Base-by-base conservation (phyloP, 1,284 basidiomycete species). In the Leccinum huronense region DNA sequence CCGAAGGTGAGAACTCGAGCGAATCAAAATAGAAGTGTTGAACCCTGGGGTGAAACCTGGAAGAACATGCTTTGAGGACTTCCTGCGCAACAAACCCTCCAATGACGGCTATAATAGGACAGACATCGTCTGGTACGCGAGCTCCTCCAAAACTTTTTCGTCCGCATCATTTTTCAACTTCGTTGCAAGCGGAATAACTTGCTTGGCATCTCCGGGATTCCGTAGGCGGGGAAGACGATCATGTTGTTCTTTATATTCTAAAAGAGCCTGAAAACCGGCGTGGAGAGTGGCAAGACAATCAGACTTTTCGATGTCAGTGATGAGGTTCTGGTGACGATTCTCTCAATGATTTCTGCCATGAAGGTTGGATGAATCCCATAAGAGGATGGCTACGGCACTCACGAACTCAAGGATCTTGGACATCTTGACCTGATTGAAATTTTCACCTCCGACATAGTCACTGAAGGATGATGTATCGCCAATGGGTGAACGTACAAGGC, bases 381-480 rank as follows among this genome's bases (percentile, higher is more conserved):
- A 57, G 23, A 58, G 27, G 53, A 51, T 14, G 51, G 10, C 33
- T 33, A 6, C 51, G 30, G 58, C 34, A 82, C 92, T 73, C 71
- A 97, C 94, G 72, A 97, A 98, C 76, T 94, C 86, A 62, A 98
- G 82, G 66, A 94, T 85, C 81, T 97, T 98, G 23, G 97, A 97
- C 95, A 97, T 96, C 83, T 99, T 99, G 73, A 99, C 95, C 79
- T 99, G 97, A 14, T 94, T 96, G 77, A 99, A 99, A 70, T 97
- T 91, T 60, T 97, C 97, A 38, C 96, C 97, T 36, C 87, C 80
- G 73, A 90, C 88, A 81, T 99, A 99, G 58, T 88, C 84, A 60
- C 90, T 84, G n/a, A 96, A 76, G 38, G 83, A 84, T 27, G 87
- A 86, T 1, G 94, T 97, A 76, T 97, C 93, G 4, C 95, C 95